phyloP scores from a whole-genome alignment of 108 stramenopile species.

The Bacterosira constricta region DNA sequence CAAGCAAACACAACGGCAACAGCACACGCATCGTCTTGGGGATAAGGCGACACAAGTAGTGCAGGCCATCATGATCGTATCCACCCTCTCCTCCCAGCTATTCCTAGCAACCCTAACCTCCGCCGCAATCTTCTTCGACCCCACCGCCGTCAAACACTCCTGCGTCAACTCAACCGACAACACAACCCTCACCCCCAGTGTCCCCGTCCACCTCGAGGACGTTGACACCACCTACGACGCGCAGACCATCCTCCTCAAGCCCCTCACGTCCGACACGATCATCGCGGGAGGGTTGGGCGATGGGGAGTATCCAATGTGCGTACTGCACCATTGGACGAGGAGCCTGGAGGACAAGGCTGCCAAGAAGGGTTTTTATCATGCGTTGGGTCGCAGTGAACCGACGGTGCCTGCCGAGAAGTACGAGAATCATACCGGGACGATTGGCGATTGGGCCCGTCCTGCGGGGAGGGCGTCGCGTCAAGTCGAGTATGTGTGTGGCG shows the following conservation, averaged over 20 bases:
- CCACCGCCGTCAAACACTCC: slow-evolving; percentile 8
- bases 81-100: not conserved
- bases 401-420: not conserved
- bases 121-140: slow-evolving; percentile 2
- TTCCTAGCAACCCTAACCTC: not conserved
- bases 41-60: no score
- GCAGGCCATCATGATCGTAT: not conserved
- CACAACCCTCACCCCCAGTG: slow-evolving; percentile 18
- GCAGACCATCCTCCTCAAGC: slow-evolving; percentile 18
- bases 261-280: slow-evolving; percentile 6
- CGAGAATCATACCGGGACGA: not conserved
- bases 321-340: slow-evolving; percentile 22
- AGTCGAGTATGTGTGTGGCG: slow-evolving; percentile 20
- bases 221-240: slow-evolving; percentile 16
- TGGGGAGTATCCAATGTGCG: slow-evolving; percentile 27
- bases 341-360: not conserved
- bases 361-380: slow-evolving; percentile 16
- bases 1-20: no score
- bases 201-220: slow-evolving; percentile 11
- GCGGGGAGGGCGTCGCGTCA: slow-evolving; percentile 5
- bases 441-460: slow-evolving; percentile 32
- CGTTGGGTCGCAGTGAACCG: slow-evolving; percentile 12
- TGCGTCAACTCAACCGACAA: slow-evolving; percentile 6
- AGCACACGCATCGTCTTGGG: no score
- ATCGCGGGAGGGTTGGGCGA: not conserved